Evolutionary conservation across 371 early-diverging fungal genomes (phyloP), one percentile per base, ranked within the genome.

Genomic region (Syncephalastrum sp.): DNA sequence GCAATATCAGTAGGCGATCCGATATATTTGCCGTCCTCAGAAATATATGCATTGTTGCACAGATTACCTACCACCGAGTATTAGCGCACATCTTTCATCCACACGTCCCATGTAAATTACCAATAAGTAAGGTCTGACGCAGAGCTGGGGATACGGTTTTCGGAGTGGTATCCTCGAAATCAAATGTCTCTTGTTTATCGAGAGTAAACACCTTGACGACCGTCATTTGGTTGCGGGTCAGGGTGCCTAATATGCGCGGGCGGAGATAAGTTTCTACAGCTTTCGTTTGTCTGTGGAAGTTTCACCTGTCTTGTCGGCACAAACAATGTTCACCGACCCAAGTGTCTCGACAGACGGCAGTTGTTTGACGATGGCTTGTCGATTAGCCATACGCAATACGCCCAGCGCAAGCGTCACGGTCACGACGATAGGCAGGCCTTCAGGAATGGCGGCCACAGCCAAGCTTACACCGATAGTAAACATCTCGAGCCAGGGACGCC

Each of bases 361-460:
- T 63, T 93, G 92, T 69, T 94, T 95, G 19, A 97, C 88, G 47
- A 97, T 90, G 6, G 92, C 90, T 49, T 88, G 82, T 47, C 90
- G 78, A 38, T 88, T 86, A 8, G 96, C 92, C 94, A 97, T 91
- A 27, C 94, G 83, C 61, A 93, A 77, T 4, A 95, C 94, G 42
- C 93, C 93, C 15, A 93, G 69, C 0, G 94, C 95, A 57, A 97
- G 76, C 1, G 95, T 93, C 14, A 96, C 92, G 0, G 95, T 92
- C 24, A 97, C 92, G 15, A 92, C 93, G 60, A 96, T 91, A 16
- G 96, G 96, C 38, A 97, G 75, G 1, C 96, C 94, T 67, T 96
- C 97, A 1, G 98, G 98, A 44, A 97, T 95, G 56, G 96, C 96
- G 41, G 96, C 94, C 0, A 96, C 95, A 2, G 95, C 93, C 57